A percentile compares a stretch with the other conserved stretches of the same genome.
Evolutionary conservation across 495 filamentous ascomycete species (phyloP).

Genomic region (Aspergillus biplanus): DNA sequence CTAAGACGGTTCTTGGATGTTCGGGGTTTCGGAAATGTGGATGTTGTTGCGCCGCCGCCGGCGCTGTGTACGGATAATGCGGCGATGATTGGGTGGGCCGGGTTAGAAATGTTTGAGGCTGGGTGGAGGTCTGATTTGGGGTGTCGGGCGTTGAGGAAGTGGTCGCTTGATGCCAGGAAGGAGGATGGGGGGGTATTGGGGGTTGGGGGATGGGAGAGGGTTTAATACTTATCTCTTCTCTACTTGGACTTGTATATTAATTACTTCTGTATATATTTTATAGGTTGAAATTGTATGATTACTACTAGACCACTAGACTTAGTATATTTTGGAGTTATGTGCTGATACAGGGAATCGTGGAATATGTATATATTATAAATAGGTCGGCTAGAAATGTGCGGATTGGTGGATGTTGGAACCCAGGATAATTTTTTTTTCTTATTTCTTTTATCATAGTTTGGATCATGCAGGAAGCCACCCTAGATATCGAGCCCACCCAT

Average conservation of each 20-base stretch:
- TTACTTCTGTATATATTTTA: no score
- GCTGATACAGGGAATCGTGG: no score
- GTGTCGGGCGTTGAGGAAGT: constrained; percentile 67
- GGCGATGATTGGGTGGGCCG: constrained; percentile 98
- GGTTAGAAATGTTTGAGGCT: constrained; percentile 85
- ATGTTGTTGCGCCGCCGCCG: constrained; percentile 71
- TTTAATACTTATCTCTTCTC: not conserved
- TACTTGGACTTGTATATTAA: not conserved
- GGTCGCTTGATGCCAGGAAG: constrained; percentile 70
- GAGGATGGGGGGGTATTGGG: constrained; percentile 57
- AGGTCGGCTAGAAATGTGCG: no score
- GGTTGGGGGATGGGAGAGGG: constrained; percentile 38
- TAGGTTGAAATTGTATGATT: no score
- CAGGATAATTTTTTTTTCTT: no score
- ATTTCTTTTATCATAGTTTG: no score
- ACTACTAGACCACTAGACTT: no score
- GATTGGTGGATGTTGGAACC: no score
- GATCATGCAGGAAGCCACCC: not conserved
- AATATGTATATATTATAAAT: no score
- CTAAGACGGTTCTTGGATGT: constrained; percentile 63
- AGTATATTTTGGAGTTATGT: no score
- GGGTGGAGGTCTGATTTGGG: constrained; percentile 68
- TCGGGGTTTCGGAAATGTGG: constrained; percentile 63
- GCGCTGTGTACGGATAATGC: constrained; percentile 90
- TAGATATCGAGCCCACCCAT: not conserved